Evolutionary conservation across 2,329 filamentous ascomycete species (phyloP).

Genomic region (Xylariaceae sp.): DNA sequence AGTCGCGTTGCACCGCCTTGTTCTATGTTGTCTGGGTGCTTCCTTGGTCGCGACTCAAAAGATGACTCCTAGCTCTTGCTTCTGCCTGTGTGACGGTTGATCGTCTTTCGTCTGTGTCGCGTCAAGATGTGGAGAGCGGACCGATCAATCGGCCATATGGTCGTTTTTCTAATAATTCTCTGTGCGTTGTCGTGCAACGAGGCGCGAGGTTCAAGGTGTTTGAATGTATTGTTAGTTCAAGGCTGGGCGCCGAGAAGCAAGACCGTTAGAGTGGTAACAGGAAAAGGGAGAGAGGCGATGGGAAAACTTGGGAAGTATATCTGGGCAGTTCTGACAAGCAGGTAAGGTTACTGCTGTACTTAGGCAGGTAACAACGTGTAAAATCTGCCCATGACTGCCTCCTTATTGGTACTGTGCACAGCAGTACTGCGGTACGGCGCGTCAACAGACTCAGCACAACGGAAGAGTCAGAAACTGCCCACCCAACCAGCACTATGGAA

Average conservation of each 20-base stretch:
- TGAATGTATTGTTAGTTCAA: slow-evolving; percentile 24
- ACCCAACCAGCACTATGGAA: no score
- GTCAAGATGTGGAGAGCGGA: background rate
- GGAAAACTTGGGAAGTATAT: slow-evolving; percentile 10
- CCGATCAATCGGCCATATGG: background rate
- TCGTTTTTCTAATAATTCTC: slow-evolving; percentile 1
- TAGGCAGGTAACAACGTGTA: no score
- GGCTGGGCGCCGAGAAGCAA: slow-evolving; percentile 39
- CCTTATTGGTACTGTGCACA: no score
- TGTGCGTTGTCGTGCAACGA: slow-evolving; percentile 13
- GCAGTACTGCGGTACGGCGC: no score
- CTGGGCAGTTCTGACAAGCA: background rate
- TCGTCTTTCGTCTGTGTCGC: background rate
- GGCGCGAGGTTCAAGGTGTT: slow-evolving; percentile 14
- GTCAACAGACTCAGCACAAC: no score
- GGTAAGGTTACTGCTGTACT: background rate
- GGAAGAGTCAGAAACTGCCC: no score
- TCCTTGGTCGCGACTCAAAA: background rate
- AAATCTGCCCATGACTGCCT: no score
- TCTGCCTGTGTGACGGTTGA: background rate
- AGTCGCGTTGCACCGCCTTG: slow-evolving; percentile 10
- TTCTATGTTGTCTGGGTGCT: background rate
- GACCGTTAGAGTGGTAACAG: slow-evolving; percentile 18
- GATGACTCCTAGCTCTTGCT: background rate
- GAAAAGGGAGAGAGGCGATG: slow-evolving; percentile 13